Percentiles rank a stretch among this genome's conserved stretches.
Conservation (phyloP, 345 rosid genomes). For the Populus tremula region DNA sequence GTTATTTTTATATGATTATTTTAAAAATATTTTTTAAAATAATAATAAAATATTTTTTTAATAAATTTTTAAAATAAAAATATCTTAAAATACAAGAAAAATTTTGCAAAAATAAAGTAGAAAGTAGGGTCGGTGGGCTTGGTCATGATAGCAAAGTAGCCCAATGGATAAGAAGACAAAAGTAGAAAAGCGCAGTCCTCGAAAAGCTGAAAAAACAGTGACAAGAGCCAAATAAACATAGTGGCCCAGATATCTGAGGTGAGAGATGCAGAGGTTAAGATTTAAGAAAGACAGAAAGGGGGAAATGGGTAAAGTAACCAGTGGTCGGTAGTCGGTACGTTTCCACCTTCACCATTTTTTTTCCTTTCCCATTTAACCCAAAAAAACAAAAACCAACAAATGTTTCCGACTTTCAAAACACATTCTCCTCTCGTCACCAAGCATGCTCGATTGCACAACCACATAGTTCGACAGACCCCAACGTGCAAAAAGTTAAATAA, state of each 20-base stretch:
- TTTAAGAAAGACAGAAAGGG: too few relatives aligned
- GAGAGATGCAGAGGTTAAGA: background rate
- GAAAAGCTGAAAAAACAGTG: background rate
- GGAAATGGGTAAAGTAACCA: background rate
- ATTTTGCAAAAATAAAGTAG: too few relatives aligned
- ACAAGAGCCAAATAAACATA: background rate
- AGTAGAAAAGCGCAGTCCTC: background rate
- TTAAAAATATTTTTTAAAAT: too few relatives aligned
- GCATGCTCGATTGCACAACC: background rate
- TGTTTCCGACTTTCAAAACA: background rate
- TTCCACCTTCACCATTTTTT: background rate
- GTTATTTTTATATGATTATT: too few relatives aligned
- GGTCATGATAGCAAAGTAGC: background rate
- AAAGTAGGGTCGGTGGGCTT: background rate
- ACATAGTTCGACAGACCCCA: background rate
- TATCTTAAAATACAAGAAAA: too few relatives aligned
- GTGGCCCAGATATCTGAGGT: background rate
- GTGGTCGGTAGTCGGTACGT: background rate
- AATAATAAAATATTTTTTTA: too few relatives aligned
- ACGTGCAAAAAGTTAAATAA: background rate
- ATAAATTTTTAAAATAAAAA: too few relatives aligned
- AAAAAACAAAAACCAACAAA: background rate
- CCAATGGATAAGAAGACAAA: background rate
- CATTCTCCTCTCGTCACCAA: background rate
- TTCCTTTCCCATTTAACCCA: background rate